These are phyloP conservation scores for Podospora conica DNA, from an alignment of 495 filamentous ascomycete species.

Conservation along the genomic window DNA sequence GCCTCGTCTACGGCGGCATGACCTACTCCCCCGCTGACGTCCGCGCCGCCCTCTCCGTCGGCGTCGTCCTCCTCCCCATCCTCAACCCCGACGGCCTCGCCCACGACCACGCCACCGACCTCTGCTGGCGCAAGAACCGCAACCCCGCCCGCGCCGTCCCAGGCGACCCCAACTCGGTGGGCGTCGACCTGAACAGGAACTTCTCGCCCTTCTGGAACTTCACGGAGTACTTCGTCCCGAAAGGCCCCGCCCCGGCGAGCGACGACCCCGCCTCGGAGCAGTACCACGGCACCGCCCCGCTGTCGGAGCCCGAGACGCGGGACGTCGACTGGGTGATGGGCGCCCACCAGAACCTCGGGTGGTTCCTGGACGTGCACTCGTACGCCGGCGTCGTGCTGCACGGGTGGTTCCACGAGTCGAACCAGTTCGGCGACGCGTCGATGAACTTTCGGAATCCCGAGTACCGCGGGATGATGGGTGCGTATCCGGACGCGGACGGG, in stretches of 20 bases:
- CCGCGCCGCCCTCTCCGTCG: slow-evolving; percentile 27
- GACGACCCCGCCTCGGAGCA: slow-evolving; percentile 23
- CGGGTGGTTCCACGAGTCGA: slow-evolving; percentile 36
- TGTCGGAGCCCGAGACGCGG: slow-evolving; percentile 35
- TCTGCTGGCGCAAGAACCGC: slow-evolving; percentile 40
- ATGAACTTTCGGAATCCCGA: slow-evolving; percentile 34
- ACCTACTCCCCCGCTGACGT: slow-evolving; percentile 36
- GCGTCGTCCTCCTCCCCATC: slow-evolving; percentile 36
- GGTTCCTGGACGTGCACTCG: slow-evolving; percentile 42
- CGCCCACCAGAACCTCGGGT: slow-evolving; percentile 32
- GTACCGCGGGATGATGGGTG: slow-evolving; percentile 34
- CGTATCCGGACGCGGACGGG: slow-evolving; percentile 15
- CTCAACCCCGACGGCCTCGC: slow-evolving; percentile 38
- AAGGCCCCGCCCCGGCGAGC: slow-evolving; percentile 23
- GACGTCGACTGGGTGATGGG: slow-evolving; percentile 33
- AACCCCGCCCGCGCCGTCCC: slow-evolving; percentile 15
- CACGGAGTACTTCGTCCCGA: slow-evolving; percentile 25
- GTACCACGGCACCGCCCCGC: slow-evolving; percentile 29
- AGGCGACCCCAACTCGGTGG: slow-evolving; percentile 11
- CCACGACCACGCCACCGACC: slow-evolving; percentile 30
- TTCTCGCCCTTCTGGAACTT: slow-evolving; percentile 36
- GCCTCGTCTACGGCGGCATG: slow-evolving; percentile 33
- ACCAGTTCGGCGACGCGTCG: slow-evolving; percentile 25
- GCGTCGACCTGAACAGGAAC: slow-evolving; percentile 39
- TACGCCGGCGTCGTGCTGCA: slow-evolving; percentile 34